These are phyloP conservation scores for Eutrema heterophyllum DNA, from an alignment of 345 rosid genomes.

Conservation along the genomic window DNA sequence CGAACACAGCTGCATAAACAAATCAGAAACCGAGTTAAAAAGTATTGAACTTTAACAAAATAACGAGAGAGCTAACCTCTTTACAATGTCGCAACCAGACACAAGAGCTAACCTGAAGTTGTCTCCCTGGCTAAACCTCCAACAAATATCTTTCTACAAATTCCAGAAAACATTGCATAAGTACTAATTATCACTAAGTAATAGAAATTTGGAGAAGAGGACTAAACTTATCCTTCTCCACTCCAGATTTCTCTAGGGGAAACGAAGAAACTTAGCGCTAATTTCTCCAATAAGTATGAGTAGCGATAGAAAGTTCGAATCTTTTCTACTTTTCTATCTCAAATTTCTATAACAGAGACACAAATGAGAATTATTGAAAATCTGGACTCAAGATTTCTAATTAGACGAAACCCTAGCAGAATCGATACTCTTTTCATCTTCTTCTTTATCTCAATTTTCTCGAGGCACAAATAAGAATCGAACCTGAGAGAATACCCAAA, in stretches of 20 bases:
- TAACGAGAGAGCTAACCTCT: too few species aligned
- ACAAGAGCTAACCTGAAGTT: too few species aligned
- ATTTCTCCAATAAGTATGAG: neutral
- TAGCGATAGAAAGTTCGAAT: neutral
- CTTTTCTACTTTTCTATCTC: constrained; percentile 3
- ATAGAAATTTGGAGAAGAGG: neutral
- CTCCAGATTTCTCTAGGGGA: constrained; percentile 7
- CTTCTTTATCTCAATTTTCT: neutral
- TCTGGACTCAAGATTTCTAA: neutral
- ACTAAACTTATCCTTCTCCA: constrained; percentile 17
- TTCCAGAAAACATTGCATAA: constrained; percentile 36
- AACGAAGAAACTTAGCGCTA: constrained; percentile 2
- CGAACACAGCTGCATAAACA: too few species aligned
- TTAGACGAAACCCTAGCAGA: neutral
- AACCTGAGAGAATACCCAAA: neutral
- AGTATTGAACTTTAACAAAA: too few species aligned
- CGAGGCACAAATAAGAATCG: neutral
- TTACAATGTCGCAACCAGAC: too few species aligned
- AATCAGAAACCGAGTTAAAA: too few species aligned
- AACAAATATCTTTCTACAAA: constrained; percentile 76
- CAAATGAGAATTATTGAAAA: neutral
- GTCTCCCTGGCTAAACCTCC: constrained; percentile 94
- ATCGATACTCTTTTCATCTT: neutral
- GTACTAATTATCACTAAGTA: constrained; percentile 26
- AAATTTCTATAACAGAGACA: neutral